Evolutionary conservation across 2,329 filamentous ascomycete species (phyloP).

Genomic region (Beauveria sp.): DNA sequence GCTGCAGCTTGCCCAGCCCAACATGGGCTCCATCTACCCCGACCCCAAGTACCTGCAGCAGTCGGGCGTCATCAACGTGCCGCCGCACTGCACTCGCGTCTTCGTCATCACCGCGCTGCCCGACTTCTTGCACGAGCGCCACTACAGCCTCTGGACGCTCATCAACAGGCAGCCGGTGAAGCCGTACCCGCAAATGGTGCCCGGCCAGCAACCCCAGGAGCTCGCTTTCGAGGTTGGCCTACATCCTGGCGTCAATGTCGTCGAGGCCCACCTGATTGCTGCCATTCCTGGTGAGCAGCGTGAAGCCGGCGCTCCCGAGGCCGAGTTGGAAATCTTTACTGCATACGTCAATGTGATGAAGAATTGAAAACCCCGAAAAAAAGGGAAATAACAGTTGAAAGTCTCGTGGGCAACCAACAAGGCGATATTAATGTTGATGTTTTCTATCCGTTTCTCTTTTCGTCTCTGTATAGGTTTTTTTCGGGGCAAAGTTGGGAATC

Average conservation of each 20-base stretch:
- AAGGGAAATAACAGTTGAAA: not conserved
- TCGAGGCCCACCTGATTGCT: constrained; percentile 72
- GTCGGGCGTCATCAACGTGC: constrained; percentile 63
- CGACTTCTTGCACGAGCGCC: constrained; percentile 53
- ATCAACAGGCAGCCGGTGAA: constrained; percentile 59
- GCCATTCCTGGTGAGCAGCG: constrained; percentile 55
- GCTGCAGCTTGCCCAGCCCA: constrained; percentile 52
- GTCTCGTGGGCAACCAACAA: not conserved
- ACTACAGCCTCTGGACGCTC: constrained; percentile 69
- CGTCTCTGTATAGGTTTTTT: not conserved
- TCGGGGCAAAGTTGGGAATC: not conserved
- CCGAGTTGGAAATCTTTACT: constrained; percentile 72
- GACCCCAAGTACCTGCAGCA: constrained; percentile 60
- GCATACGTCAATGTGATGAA: constrained; percentile 65
- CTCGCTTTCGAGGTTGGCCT: constrained; percentile 71
- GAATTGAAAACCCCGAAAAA: constrained; percentile 21
- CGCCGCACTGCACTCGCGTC: constrained; percentile 59
- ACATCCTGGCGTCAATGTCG: constrained; percentile 63
- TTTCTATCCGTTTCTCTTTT: not conserved
- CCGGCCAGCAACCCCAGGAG: constrained; percentile 49
- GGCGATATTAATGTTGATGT: not conserved
- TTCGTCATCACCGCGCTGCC: constrained; percentile 63
- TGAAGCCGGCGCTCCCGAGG: constrained; percentile 49
- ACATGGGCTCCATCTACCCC: constrained; percentile 57
- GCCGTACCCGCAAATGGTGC: constrained; percentile 36